phyloP scores from a whole-genome alignment of 1,284 basidiomycete species.

The Rhodotorula sp. region DNA sequence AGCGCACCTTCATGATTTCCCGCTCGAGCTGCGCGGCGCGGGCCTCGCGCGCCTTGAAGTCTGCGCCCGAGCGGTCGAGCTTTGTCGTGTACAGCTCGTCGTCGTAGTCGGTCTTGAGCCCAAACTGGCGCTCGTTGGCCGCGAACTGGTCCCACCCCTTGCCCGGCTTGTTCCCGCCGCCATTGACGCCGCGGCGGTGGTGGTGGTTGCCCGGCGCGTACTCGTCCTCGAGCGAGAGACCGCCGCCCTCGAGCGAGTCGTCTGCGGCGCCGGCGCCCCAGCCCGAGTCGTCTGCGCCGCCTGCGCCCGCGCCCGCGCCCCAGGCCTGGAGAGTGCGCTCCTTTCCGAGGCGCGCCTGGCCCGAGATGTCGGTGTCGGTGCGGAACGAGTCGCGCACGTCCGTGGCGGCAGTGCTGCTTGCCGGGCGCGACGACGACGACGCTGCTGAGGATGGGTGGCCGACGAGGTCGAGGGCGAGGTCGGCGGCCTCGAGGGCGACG shows the following conservation, averaged over 20 bases:
- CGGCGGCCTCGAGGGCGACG: slow-evolving; percentile 33
- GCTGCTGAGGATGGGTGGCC: not conserved
- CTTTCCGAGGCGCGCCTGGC: slow-evolving; percentile 49
- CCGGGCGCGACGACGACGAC: not conserved
- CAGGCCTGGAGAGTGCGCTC: slow-evolving; percentile 46
- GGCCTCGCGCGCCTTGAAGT: slow-evolving; percentile 85
- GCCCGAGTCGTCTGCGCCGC: not conserved
- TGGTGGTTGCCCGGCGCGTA: not conserved
- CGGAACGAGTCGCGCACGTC: slow-evolving; percentile 65
- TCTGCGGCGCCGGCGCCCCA: slow-evolving; percentile 2
- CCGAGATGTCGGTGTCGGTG: slow-evolving; percentile 83
- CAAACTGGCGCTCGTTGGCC: slow-evolving; percentile 89
- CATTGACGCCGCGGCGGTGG: slow-evolving; percentile 48
- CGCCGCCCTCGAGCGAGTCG: slow-evolving; percentile 50
- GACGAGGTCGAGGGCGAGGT: slow-evolving; percentile 30
- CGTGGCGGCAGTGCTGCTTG: not conserved
- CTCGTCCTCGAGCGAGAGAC: slow-evolving; percentile 55
- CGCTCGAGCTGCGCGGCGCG: slow-evolving; percentile 84
- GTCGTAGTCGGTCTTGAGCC: slow-evolving; percentile 86
- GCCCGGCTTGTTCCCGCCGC: slow-evolving; percentile 11
- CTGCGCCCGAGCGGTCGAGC: slow-evolving; percentile 78
- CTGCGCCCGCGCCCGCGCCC: slow-evolving; percentile 37
- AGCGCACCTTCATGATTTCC: slow-evolving; percentile 70
- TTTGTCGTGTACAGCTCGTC: slow-evolving; percentile 95
- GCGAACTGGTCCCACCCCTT: slow-evolving; percentile 92